Conservation (phyloP, 768 basidiomycete species). For the Botryobasidium botryosum region DNA sequence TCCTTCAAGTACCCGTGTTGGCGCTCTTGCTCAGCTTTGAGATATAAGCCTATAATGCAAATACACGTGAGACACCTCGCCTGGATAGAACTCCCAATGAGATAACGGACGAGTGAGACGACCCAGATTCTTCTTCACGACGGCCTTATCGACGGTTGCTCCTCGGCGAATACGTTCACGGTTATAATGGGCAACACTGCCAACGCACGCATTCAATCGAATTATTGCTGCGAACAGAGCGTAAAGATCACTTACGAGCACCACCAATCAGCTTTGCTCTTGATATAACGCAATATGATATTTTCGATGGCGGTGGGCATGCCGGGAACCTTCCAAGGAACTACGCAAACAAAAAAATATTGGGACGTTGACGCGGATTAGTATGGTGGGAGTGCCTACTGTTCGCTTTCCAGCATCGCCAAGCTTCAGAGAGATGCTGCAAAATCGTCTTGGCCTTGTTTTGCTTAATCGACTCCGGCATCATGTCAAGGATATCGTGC, state of each 20-base stretch:
- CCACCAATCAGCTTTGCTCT: conserved; percentile 99
- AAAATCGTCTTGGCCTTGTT: conserved; percentile 99
- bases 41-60: conserved; percentile 46
- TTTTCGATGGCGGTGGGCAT: conserved; percentile 99
- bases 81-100: neutral
- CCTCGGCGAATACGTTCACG: conserved; percentile 94
- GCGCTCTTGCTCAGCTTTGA: conserved; percentile 97
- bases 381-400: conserved; percentile 27
- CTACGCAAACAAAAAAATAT: conserved; percentile 21
- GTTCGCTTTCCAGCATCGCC: conserved; percentile 95
- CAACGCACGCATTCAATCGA: too few species aligned
- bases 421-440: conserved; percentile 95
- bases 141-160: conserved; percentile 94
- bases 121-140: conserved; percentile 97
- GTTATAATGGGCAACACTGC: conserved; percentile 88
- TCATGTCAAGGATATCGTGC: conserved; percentile 99
- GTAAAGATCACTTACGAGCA: conserved; percentile 43
- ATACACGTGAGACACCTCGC: conserved; percentile 9
- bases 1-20: conserved; percentile 99
- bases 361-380: neutral
- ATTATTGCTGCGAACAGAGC: too few species aligned
- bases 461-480: conserved; percentile 98
- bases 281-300: conserved; percentile 96
- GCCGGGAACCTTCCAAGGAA: conserved; percentile 99
- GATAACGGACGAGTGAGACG: conserved; percentile 68